Conservation (phyloP, 768 basidiomycete genomes). For the Tricholoma sp. region DNA sequence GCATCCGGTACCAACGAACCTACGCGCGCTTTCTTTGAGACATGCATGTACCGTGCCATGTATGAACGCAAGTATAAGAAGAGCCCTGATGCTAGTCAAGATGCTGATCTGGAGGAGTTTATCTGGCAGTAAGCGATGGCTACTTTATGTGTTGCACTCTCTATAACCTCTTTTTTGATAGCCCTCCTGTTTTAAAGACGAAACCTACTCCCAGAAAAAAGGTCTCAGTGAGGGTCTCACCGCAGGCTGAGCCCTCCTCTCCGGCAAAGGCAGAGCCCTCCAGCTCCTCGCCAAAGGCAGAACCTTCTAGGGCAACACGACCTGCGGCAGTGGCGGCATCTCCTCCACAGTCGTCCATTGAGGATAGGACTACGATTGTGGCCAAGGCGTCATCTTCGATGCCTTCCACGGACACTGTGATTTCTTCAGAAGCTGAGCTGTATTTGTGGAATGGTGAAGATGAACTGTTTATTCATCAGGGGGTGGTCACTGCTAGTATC, state of each 20-base stretch:
- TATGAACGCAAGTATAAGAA: constrained; percentile 87
- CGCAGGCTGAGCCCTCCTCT: constrained; percentile 16
- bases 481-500: constrained; percentile 51
- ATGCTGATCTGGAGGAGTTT: constrained; percentile 73
- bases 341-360: not conserved
- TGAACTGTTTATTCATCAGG: constrained; percentile 48
- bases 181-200: constrained; percentile 29
- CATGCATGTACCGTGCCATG: constrained; percentile 93
- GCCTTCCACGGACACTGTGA: constrained; percentile 24
- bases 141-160: not conserved
- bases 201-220: constrained; percentile 29
- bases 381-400: constrained; percentile 8
- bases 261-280: constrained; percentile 16
- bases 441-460: constrained; percentile 55
- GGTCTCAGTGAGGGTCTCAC: constrained; percentile 18
- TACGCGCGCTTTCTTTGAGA: constrained; percentile 86
- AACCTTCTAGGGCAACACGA: not conserved
- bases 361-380: constrained; percentile 1
- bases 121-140: constrained; percentile 68
- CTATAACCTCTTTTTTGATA: constrained; percentile 11
- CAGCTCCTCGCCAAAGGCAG: not conserved
- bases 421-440: constrained; percentile 48
- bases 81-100: constrained; percentile 62
- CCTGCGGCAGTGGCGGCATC: constrained; percentile 1
- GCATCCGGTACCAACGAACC: constrained; percentile 73